Base-by-base conservation (phyloP, 1,284 basidiomycete species). In the Malassezia vespertilionis region DNA sequence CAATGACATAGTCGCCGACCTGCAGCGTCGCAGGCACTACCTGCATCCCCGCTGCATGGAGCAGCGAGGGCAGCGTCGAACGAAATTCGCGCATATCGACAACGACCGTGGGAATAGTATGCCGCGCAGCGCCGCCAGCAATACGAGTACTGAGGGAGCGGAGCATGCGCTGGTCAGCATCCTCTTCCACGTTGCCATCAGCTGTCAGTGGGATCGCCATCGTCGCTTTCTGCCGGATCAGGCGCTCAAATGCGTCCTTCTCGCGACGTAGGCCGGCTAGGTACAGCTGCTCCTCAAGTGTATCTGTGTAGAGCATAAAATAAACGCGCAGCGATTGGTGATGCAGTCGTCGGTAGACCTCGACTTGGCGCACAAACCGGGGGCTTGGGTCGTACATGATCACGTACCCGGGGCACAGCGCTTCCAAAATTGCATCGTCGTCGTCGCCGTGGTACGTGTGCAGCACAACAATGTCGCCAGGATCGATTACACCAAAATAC, bases 71-170 rank as follows among this genome's bases (percentile, higher is more conserved):
- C 17, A 99, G 74, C 0, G 86, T 82, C 0, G 90, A 95, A 18
- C 90, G 78, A 71, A 97, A 95, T 70, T 99, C 91, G 60, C 91
- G 80, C 78, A 95, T 84, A 71, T 96, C 93, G 11, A 96, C 89
- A 44, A 97, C 82, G 47, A 97, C 86, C 66, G 80, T 78, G 0
- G 86, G 81, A 8, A 81, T 80, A 2, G 63, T 57, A 39, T 83
- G 80, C 34, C 83, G 76, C 22, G 40, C 42, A 2, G 28, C 39
- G 1, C 90, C 90, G 9, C 91, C 91, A 1, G 86, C 91, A 32
- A 88, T 75, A 3, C 91, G 79, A 0, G 84, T 80, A 58, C 82
- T 91, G 58, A 95, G 88, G 0, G 84, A 86, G 58, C 87, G 84
- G 44, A 91, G 78, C 2, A 86, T 73, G 56, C 73, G 44, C 54